A percentile compares a stretch with the other conserved stretches of the same genome.
These are phyloP conservation scores for Patellaria atrata DNA, from an alignment of 495 filamentous ascomycete genomes.

Conservation along the genomic window DNA sequence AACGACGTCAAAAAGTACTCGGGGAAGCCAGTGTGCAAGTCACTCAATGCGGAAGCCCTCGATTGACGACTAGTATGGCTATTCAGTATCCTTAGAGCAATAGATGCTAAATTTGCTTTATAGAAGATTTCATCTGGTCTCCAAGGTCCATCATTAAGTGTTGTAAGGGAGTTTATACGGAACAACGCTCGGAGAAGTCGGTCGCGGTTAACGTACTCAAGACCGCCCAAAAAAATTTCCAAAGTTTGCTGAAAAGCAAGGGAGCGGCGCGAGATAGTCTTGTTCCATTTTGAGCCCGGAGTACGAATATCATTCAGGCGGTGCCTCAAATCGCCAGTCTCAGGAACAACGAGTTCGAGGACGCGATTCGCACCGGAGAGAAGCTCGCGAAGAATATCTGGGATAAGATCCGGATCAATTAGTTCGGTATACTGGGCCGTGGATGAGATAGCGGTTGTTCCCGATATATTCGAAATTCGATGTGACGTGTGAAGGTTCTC, in stretches of 20 bases:
- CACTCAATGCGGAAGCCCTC: constrained; percentile 10
- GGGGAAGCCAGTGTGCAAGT: constrained; percentile 26
- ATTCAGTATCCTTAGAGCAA: constrained; percentile 23
- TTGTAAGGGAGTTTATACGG: no score
- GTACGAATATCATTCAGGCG: constrained; percentile 21
- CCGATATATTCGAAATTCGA: constrained; percentile 17
- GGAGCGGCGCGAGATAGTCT: no score
- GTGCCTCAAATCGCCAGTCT: constrained; percentile 14
- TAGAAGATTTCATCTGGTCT: constrained; percentile 28
- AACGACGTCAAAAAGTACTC: constrained; percentile 21
- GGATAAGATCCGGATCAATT: constrained; percentile 21
- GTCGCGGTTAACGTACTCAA: constrained; percentile 20
- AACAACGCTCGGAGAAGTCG: constrained; percentile 19
- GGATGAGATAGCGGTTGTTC: constrained; percentile 16
- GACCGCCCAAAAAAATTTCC: no score
- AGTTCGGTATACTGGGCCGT: constrained; percentile 12
- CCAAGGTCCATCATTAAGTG: constrained; percentile 12
- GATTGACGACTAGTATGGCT: constrained; percentile 6
- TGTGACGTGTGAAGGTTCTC: neutral
- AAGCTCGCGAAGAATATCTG: constrained; percentile 25
- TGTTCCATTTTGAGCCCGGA: constrained; percentile 21
- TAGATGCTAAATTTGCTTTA: constrained; percentile 29
- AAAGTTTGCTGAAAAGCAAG: no score
- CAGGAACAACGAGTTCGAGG: constrained; percentile 23
- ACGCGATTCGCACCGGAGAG: constrained; percentile 18